Evolutionary conservation across 768 basidiomycete species (phyloP).

Genomic region (Lactifluus volemus): DNA sequence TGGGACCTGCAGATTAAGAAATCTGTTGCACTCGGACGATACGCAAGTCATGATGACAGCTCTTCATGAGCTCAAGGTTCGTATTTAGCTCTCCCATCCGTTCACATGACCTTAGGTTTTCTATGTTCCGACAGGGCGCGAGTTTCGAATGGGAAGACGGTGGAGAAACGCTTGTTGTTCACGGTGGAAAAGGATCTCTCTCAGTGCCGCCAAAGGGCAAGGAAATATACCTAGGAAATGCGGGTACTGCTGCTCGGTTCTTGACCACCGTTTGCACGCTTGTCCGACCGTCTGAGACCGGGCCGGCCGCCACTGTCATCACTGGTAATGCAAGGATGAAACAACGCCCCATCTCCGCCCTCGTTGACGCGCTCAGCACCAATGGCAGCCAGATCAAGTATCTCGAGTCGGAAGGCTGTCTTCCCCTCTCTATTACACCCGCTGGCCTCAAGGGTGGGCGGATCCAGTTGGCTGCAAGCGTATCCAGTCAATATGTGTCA

Average conservation of each 20-base stretch:
- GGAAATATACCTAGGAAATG: conserved; percentile 93
- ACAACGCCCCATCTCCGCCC: conserved; percentile 91
- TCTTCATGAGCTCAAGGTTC: conserved; percentile 75
- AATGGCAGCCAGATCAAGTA: conserved; percentile 78
- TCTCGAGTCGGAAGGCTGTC: conserved; percentile 72
- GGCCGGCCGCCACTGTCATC: conserved; percentile 58
- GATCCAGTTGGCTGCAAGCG: conserved; percentile 85
- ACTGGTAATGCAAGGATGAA: conserved; percentile 99
- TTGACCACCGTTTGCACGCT: conserved; percentile 93
- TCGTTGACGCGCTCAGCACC: conserved; percentile 78
- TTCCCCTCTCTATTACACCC: conserved; percentile 80
- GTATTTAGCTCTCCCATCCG: conserved; percentile 13
- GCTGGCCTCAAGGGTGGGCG: conserved; percentile 73
- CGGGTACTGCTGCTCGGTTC: conserved; percentile 97
- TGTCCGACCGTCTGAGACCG: conserved; percentile 41
- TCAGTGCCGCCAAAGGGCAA: conserved; percentile 70
- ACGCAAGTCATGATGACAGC: conserved; percentile 99
- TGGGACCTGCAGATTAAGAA: conserved; percentile 82
- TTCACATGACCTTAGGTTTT: not conserved
- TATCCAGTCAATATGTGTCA: conserved; percentile 97
- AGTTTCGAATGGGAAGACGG: conserved; percentile 92
- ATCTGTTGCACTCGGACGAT: conserved; percentile 93
- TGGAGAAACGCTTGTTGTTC: conserved; percentile 89
- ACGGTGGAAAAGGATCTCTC: conserved; percentile 77
- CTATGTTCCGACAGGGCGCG: conserved; percentile 54